These are phyloP conservation scores for Malassezia restricta DNA, from an alignment of 1,284 basidiomycete species.

Conservation along the genomic window DNA sequence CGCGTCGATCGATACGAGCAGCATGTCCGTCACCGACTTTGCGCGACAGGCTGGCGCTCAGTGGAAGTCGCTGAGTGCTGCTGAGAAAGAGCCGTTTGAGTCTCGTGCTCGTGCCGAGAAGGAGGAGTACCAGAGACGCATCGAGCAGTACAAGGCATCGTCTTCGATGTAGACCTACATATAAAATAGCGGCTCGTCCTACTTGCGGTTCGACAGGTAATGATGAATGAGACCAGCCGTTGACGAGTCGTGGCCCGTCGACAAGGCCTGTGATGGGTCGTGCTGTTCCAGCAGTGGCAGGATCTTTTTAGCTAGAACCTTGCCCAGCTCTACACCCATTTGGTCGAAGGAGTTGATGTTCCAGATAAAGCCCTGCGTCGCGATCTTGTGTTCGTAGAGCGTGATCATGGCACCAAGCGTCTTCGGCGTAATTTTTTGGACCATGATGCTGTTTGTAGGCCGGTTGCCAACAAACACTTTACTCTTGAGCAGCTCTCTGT, in stretches of 20 bases:
- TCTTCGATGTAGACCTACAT: not conserved
- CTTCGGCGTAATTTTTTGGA: slow-evolving; percentile 79
- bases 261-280: slow-evolving; percentile 57
- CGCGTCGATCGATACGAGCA: slow-evolving; percentile 15
- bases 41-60: slow-evolving; percentile 22
- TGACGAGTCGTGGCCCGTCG: slow-evolving; percentile 67
- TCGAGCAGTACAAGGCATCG: slow-evolving; percentile 21
- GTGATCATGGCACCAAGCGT: slow-evolving; percentile 78
- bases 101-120: slow-evolving; percentile 18
- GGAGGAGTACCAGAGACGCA: slow-evolving; percentile 25
- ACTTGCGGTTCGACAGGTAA: slow-evolving; percentile 31
- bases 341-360: slow-evolving; percentile 85
- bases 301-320: slow-evolving; percentile 86
- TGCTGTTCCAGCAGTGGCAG: slow-evolving; percentile 69
- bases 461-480: slow-evolving; percentile 97
- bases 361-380: slow-evolving; percentile 92
- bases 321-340: slow-evolving; percentile 61
- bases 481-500: slow-evolving; percentile 76
- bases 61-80: slow-evolving; percentile 26
- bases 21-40: slow-evolving; percentile 20
- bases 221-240: slow-evolving; percentile 31
- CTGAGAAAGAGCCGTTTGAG: slow-evolving; percentile 30
- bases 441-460: slow-evolving; percentile 91
- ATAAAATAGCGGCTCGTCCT: slow-evolving; percentile 2
- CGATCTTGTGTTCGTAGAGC: slow-evolving; percentile 98